Percentiles rank a stretch among this genome's conserved stretches.
Conservation (phyloP, 768 basidiomycete species). For the Pholiota microspora region DNA sequence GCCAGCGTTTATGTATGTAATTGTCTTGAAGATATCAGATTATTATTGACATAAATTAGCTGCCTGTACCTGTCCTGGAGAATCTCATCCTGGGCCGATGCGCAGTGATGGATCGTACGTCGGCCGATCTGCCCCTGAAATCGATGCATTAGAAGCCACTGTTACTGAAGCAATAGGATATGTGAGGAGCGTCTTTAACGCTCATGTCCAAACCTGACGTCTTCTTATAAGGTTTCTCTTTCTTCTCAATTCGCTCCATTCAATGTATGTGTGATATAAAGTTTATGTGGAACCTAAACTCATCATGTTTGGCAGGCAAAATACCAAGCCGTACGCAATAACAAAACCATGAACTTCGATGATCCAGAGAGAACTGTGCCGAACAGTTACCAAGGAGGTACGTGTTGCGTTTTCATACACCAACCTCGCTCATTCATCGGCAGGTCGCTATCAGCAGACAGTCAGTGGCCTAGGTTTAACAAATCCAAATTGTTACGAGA, state of each 20-base stretch:
- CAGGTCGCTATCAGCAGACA: conserved; percentile 64
- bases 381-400: conserved; percentile 63
- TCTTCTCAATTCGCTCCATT: conserved; percentile 57
- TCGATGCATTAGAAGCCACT: conserved; percentile 63
- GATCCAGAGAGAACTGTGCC: conserved; percentile 42
- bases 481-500: conserved; percentile 63
- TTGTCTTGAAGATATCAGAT: background rate
- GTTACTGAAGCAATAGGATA: conserved; percentile 28
- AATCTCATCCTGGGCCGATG: conserved; percentile 39
- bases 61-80: conserved; percentile 39
- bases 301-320: conserved; percentile 48
- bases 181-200: conserved; percentile 12
- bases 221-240: conserved; percentile 42
- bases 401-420: conserved; percentile 23
- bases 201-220: background rate
- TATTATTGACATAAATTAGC: conserved; percentile 13
- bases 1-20: conserved; percentile 39
- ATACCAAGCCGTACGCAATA: conserved; percentile 50
- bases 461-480: conserved; percentile 63
- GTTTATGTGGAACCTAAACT: too few species aligned
- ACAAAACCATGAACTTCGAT: conserved; percentile 43
- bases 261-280: conserved; percentile 45
- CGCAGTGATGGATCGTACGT: conserved; percentile 49
- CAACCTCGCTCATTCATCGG: conserved; percentile 18
- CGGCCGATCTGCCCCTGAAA: conserved; percentile 63